A percentile compares a stretch with the other conserved stretches of the same genome.
Evolutionary conservation across 192 early-diverging fungal species (phyloP).

Genomic region (Podochytrium sp.): DNA sequence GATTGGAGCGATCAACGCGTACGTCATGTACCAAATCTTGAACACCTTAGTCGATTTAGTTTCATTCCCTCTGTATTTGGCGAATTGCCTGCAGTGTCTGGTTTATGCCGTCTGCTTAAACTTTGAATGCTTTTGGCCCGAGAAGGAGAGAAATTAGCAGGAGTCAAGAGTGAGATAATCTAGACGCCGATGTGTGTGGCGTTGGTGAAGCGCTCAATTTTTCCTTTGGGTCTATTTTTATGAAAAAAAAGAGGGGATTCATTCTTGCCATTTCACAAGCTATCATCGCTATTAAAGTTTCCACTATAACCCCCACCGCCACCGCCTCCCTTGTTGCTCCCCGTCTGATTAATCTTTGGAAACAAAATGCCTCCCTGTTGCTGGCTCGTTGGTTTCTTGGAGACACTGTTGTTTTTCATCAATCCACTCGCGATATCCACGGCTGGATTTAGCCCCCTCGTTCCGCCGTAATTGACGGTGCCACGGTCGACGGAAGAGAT

Average conservation of each 20-base stretch:
- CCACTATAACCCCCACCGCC: slow-evolving; percentile 10
- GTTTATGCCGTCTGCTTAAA: too few species aligned
- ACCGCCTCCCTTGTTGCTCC: neutral
- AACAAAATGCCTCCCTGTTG: slow-evolving; percentile 16
- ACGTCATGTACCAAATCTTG: too few species aligned
- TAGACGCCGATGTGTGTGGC: too few species aligned
- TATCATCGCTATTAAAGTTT: slow-evolving; percentile 26
- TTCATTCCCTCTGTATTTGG: too few species aligned
- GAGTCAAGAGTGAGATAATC: too few species aligned
- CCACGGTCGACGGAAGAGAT: slow-evolving; percentile 1
- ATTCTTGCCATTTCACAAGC: slow-evolving; percentile 5
- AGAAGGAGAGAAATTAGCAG: too few species aligned
- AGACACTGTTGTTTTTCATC: neutral
- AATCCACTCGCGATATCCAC: slow-evolving; percentile 27
- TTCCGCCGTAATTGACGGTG: neutral
- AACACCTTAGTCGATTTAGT: too few species aligned
- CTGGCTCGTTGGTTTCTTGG: slow-evolving; percentile 28
- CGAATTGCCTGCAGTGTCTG: too few species aligned
- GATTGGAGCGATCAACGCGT: too few species aligned
- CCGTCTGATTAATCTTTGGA: slow-evolving; percentile 17
- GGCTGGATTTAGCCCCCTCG: slow-evolving; percentile 11
- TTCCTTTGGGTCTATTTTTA: neutral
- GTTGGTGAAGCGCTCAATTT: too few species aligned
- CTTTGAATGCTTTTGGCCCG: too few species aligned
- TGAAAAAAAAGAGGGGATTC: neutral